Conservation (phyloP, 768 basidiomycete species). For the Boletus bicolor region DNA sequence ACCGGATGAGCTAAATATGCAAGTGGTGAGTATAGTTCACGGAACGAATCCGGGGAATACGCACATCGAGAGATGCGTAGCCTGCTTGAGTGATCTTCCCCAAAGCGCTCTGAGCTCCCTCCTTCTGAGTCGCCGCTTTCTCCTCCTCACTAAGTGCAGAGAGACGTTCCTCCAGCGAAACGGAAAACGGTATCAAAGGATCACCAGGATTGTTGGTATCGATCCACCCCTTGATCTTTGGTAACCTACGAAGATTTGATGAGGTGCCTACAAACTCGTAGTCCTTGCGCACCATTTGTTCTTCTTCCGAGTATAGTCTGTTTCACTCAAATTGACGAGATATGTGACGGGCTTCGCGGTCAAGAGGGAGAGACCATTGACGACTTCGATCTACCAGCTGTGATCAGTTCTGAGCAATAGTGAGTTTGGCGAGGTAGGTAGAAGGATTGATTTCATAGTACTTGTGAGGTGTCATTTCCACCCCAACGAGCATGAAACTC, state of each 20-base stretch:
- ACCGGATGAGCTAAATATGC: constrained; percentile 73
- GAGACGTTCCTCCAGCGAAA: constrained; percentile 90
- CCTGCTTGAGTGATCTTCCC: constrained; percentile 96
- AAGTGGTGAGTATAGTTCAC: not conserved
- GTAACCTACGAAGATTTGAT: constrained; percentile 51
- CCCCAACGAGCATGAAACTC: constrained; percentile 72
- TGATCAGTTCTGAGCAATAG: constrained; percentile 10
- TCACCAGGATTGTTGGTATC: constrained; percentile 96
- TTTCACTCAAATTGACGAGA: constrained; percentile 94
- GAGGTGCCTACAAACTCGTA: not conserved
- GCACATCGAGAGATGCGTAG: constrained; percentile 79
- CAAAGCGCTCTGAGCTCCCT: constrained; percentile 71
- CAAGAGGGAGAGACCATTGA: constrained; percentile 84
- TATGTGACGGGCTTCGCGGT: constrained; percentile 98
- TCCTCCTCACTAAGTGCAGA: constrained; percentile 59
- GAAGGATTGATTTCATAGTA: constrained; percentile 20
- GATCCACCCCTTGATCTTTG: constrained; percentile 98
- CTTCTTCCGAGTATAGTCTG: constrained; percentile 95
- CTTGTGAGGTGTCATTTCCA: constrained; percentile 75
- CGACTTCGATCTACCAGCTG: constrained; percentile 70
- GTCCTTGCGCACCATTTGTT: constrained; percentile 78
- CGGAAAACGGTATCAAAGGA: constrained; percentile 93
- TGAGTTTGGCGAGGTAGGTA: not conserved
- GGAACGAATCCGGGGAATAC: constrained; percentile 21
- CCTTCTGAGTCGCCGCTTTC: constrained; percentile 74